Evolutionary conservation across 1,139 yeast genomes (phyloP).

Genomic region (Casaregolazyma lundiana): DNA sequence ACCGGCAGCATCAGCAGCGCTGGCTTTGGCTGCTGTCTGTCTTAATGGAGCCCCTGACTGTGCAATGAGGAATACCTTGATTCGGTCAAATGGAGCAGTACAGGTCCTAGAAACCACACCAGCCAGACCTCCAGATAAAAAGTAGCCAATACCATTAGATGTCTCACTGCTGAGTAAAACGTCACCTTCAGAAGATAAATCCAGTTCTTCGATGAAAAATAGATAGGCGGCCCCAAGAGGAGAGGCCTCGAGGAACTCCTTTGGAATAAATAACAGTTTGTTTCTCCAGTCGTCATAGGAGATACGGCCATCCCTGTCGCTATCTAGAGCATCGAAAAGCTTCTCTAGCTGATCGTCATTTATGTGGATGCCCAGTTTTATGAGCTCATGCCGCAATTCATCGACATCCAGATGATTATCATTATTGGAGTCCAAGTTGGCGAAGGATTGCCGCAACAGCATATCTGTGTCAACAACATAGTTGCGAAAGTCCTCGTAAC

Average conservation of each 20-base stretch:
- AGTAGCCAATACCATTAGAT: slow-evolving; percentile 80
- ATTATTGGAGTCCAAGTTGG: slow-evolving; percentile 62
- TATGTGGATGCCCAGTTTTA: slow-evolving; percentile 50
- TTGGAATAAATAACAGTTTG: slow-evolving; percentile 75
- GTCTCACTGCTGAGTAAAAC: slow-evolving; percentile 77
- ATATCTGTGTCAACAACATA: slow-evolving; percentile 61
- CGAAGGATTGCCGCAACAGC: slow-evolving; percentile 68
- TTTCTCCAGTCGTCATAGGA: slow-evolving; percentile 85
- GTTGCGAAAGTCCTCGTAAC: slow-evolving; percentile 55
- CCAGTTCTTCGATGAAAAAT: slow-evolving; percentile 76
- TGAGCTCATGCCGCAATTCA: slow-evolving; percentile 64
- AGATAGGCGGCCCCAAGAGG: slow-evolving; percentile 76
- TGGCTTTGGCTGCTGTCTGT: slow-evolving; percentile 13
- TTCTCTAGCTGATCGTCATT: slow-evolving; percentile 51
- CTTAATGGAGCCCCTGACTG: slow-evolving; percentile 54
- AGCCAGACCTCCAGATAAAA: slow-evolving; percentile 89
- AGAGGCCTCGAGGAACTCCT: slow-evolving; percentile 51
- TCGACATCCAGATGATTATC: slow-evolving; percentile 67
- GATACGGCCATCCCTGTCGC: slow-evolving; percentile 60
- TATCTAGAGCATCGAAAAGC: slow-evolving; percentile 59
- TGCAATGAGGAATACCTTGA: slow-evolving; percentile 89
- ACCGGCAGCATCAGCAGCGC: slow-evolving; percentile 27
- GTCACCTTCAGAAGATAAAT: slow-evolving; percentile 86
- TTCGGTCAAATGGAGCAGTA: slow-evolving; percentile 94
- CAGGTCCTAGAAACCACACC: slow-evolving; percentile 97